Conservation (phyloP, 2,329 filamentous ascomycete genomes). For the Trichophyton simii region DNA sequence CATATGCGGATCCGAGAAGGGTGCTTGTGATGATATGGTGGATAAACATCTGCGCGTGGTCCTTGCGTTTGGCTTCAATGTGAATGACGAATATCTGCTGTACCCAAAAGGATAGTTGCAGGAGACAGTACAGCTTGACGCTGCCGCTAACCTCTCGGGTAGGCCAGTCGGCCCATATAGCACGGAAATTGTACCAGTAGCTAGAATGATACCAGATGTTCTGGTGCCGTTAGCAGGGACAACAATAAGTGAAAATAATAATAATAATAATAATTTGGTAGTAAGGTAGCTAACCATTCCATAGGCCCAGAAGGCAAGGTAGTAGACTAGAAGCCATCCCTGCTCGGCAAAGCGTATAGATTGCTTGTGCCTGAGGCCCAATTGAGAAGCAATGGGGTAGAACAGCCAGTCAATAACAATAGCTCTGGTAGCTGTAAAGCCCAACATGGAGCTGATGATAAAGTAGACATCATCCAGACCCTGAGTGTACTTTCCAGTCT, state of each 20-base stretch:
- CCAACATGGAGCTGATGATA: constrained; percentile 63
- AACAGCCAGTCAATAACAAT: constrained; percentile 78
- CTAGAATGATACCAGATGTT: constrained; percentile 67
- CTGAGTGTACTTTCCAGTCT: constrained; percentile 56
- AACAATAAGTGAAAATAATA: too few relatives aligned
- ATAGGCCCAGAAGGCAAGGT: constrained; percentile 64
- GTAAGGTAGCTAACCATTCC: constrained; percentile 54
- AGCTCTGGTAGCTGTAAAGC: constrained; percentile 78
- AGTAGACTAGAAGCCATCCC: constrained; percentile 81
- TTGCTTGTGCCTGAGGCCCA: constrained; percentile 67
- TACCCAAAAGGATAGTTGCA: constrained; percentile 83
- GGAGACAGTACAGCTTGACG: constrained; percentile 80
- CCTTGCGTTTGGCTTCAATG: constrained; percentile 87
- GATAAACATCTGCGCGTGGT: constrained; percentile 89
- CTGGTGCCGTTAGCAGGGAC: constrained; percentile 33
- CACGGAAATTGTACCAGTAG: constrained; percentile 63
- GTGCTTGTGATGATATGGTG: constrained; percentile 84
- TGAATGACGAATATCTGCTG: constrained; percentile 91
- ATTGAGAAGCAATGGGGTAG: constrained; percentile 58
- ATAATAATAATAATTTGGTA: neutral
- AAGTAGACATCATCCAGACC: constrained; percentile 71
- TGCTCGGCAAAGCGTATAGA: constrained; percentile 83
- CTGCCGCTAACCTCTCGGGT: constrained; percentile 58
- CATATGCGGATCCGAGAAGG: constrained; percentile 70
- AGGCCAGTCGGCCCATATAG: constrained; percentile 79